A percentile compares a stretch with the other conserved stretches of the same genome.
phyloP scores from a whole-genome alignment of 225 moss, liverwort and hornwort genomes.

The Polytrichum commune region DNA sequence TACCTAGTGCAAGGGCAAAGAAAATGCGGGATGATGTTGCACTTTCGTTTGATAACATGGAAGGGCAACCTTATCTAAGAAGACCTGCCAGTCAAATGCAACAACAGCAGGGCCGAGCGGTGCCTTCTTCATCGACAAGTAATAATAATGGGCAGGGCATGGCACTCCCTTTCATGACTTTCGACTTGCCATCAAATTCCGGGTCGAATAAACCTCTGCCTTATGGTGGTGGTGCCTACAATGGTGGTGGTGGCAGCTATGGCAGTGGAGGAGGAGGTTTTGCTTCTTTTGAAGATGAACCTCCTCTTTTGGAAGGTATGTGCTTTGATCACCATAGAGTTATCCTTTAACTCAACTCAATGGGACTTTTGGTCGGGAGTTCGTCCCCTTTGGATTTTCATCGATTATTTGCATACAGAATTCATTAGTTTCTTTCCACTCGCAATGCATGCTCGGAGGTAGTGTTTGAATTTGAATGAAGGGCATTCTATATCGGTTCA shows the following conservation, averaged over 20 bases:
- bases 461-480: no score
- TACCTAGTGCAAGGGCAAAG: background rate
- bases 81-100: constrained; percentile 13
- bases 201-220: constrained; percentile 30
- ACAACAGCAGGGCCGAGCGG: constrained; percentile 28
- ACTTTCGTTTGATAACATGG: constrained; percentile 63
- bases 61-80: constrained; percentile 42
- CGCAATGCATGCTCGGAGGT: no score
- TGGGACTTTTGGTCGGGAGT: no score
- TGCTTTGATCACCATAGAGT: no score
- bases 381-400: no score
- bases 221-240: no score
- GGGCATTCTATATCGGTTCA: no score
- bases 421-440: no score
- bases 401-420: no score
- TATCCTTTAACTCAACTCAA: no score
- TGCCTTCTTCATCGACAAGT: constrained; percentile 1
- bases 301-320: constrained; percentile 89
- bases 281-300: constrained; percentile 84
- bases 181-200: constrained; percentile 68
- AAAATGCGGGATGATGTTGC: constrained; percentile 70
- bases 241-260: background rate
- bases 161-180: constrained; percentile 90
- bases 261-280: constrained; percentile 63
- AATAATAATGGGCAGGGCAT: constrained; percentile 37